Evolutionary conservation across 805 yeast genomes (phyloP), one percentile per base, ranked within the genome.

Genomic region (Yamadazyma akitaensis): DNA sequence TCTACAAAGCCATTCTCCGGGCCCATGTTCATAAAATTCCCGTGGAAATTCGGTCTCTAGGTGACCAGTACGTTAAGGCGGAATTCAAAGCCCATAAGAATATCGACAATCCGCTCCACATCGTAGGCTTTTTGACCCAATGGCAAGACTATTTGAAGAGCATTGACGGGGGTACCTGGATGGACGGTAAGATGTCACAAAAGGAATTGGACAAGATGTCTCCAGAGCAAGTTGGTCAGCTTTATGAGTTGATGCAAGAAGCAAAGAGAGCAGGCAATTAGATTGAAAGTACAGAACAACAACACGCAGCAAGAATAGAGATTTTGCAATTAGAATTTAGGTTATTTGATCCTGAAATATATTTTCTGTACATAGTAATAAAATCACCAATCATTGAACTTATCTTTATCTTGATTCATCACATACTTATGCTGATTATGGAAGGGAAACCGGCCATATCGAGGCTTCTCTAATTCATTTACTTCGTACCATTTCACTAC

Each of bases 41-140:
- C 0, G 64, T 68, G 3, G 81, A 81, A 41, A 85, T 85, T 50
- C 75, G 96, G 48, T 76, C 81, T 43, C 73, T 94, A 18, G 99
- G 99, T 3, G 97, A 94, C 64, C 76, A 81, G 54, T 94, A 94
- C 62, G 96, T 92, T 43, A 86, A 82, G 61, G 79, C 84, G 31
- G 99, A 94, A 68, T 94, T 94, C 72, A 81, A 82, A 57, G 84
- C 91, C 6, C 99, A 94, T 67, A 79, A 82, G 49, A 65, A 72
- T 40, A 77, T 85, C 6, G 96, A 89, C 53, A 90, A 94, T 63
- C 98, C 99, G 2, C 73, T 89, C 19, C 96, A 92, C 60, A 89
- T 94, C 30, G 90, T 94, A 10, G 99, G 97, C 10, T 94, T 94
- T 57, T 73, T 94, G 51, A 81, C 96, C 1, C 84, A 88, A 50